These are phyloP conservation scores for Bipolaris oryzae DNA, from an alignment of 2,329 filamentous ascomycete genomes.

Conservation along the genomic window DNA sequence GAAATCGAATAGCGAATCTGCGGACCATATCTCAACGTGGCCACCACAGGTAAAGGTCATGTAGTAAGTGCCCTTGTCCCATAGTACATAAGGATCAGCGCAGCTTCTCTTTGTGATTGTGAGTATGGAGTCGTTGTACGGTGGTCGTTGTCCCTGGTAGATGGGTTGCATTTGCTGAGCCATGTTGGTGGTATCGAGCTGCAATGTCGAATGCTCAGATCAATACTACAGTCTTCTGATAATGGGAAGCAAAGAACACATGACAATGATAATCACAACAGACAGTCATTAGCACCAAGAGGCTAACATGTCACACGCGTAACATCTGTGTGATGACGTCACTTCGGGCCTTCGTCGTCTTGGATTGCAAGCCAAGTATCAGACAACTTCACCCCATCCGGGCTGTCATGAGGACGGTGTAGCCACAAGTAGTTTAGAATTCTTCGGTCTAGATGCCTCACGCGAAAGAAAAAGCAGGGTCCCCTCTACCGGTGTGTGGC, in stretches of 20 bases:
- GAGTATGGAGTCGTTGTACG: conserved; percentile 50
- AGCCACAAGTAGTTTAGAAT: not conserved
- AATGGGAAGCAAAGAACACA: not conserved
- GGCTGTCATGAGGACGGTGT: conserved; percentile 16
- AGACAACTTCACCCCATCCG: conserved; percentile 6
- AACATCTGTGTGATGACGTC: conserved; percentile 22
- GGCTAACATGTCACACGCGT: conserved; percentile 17
- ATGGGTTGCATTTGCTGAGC: conserved; percentile 12
- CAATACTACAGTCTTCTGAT: not conserved
- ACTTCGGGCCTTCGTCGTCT: conserved; percentile 2
- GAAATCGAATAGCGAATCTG: conserved; percentile 49
- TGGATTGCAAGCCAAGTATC: not conserved
- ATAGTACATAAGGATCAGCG: conserved; percentile 54
- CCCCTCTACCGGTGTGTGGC: not conserved
- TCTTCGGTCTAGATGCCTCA: not conserved
- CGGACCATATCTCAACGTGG: conserved; percentile 54
- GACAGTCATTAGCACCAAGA: conserved; percentile 2
- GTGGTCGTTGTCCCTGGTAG: conserved; percentile 18
- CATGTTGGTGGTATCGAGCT: not conserved
- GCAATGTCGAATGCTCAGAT: not conserved
- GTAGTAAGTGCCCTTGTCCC: conserved; percentile 52
- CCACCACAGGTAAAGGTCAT: conserved; percentile 55
- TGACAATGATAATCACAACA: not conserved
- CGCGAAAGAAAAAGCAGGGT: not conserved
- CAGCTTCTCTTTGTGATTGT: conserved; percentile 51